Conservation (phyloP, 78 protist species). For the Mastigamoeba balamuthi region DNA sequence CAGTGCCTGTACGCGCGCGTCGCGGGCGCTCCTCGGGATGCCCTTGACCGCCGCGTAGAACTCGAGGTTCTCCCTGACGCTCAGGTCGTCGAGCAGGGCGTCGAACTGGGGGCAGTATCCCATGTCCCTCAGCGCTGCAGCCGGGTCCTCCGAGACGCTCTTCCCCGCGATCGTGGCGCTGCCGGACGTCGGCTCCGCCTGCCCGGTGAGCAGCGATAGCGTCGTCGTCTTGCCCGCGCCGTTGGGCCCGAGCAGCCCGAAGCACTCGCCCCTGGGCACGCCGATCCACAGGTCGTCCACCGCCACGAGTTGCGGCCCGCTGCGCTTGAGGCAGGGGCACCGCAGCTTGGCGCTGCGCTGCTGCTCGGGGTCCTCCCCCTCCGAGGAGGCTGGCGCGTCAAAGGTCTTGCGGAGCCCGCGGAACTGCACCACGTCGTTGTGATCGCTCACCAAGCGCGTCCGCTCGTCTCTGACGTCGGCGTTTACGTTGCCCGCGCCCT, state of each 20-base stretch:
- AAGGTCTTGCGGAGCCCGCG: no score
- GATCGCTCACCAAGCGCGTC: no score
- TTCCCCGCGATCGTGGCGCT: not conserved
- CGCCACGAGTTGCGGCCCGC: not conserved
- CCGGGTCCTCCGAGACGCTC: not conserved
- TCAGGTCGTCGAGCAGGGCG: conserved; percentile 24
- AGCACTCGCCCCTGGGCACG: conserved; percentile 24
- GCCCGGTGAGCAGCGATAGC: no score
- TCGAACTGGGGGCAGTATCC: conserved; percentile 56
- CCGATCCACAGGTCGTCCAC: conserved; percentile 27
- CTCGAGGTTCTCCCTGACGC: conserved; percentile 14
- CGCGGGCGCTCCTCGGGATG: not conserved
- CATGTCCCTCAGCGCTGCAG: not conserved
- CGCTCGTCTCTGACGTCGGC: no score
- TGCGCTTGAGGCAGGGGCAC: no score
- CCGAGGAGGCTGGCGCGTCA: no score
- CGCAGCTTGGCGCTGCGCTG: no score
- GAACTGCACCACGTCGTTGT: no score
- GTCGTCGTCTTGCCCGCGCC: conserved; percentile 34
- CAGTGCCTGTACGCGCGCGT: not conserved
- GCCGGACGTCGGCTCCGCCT: no score
- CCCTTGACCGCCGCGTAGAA: conserved; percentile 20
- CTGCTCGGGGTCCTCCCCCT: no score
- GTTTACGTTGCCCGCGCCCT: no score
- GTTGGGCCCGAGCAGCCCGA: not conserved